Evolutionary conservation across 768 basidiomycete genomes (phyloP).

Genomic region (Serendipita vermifera): DNA sequence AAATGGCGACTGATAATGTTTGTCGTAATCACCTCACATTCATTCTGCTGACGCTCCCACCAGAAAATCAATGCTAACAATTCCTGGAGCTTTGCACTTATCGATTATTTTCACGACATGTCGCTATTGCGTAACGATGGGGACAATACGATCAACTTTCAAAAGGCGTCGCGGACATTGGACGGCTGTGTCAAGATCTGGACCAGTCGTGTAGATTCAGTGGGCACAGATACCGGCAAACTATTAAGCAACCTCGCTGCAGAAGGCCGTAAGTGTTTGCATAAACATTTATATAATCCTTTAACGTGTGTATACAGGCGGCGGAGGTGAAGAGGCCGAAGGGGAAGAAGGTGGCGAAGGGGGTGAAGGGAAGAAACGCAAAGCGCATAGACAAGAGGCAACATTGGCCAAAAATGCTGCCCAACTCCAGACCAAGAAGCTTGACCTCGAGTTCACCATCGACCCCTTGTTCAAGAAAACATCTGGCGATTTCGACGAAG

Average conservation of each 20-base stretch:
- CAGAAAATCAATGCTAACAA: slow-evolving; percentile 99
- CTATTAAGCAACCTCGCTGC: slow-evolving; percentile 76
- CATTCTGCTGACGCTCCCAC: slow-evolving; percentile 13
- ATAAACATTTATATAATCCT: background rate
- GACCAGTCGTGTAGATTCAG: slow-evolving; percentile 94
- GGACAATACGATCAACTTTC: slow-evolving; percentile 97
- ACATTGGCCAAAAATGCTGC: slow-evolving; percentile 81
- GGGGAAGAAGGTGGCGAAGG: slow-evolving; percentile 49
- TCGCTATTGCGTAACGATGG: slow-evolving; percentile 81
- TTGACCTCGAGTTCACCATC: slow-evolving; percentile 85
- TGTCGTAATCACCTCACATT: background rate
- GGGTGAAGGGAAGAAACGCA: slow-evolving; percentile 45
- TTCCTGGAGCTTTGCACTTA: slow-evolving; percentile 95
- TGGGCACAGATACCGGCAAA: slow-evolving; percentile 93
- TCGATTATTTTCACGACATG: slow-evolving; percentile 99
- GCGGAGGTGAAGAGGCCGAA: slow-evolving; percentile 33
- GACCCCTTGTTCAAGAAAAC: slow-evolving; percentile 98
- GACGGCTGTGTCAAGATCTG: slow-evolving; percentile 99
- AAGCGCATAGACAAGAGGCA: slow-evolving; percentile 52
- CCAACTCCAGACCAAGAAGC: slow-evolving; percentile 75
- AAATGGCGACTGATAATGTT: slow-evolving; percentile 98
- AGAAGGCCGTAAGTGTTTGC: slow-evolving; percentile 36
- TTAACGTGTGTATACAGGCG: slow-evolving; percentile 15
- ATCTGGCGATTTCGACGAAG: slow-evolving; percentile 96
- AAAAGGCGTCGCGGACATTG: slow-evolving; percentile 92